phyloP scores from a whole-genome alignment of 108 stramenopile species.

The Asterionellopsis glacialis region DNA sequence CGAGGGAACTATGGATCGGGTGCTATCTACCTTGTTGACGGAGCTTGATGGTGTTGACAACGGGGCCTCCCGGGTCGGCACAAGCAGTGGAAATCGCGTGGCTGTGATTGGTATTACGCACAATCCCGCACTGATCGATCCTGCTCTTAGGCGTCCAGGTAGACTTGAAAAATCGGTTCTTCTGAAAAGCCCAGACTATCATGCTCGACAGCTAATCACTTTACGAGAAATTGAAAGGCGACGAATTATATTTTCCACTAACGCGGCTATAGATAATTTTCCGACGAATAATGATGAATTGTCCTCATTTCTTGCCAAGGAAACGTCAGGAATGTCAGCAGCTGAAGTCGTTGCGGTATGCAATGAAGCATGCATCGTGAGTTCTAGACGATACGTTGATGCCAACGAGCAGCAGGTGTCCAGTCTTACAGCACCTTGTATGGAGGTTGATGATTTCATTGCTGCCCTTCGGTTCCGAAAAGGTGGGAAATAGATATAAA shows the following conservation, averaged over 20 bases:
- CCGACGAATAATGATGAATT: conserved; percentile 31
- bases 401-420: no score
- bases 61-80: not conserved
- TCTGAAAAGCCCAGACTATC: conserved; percentile 44
- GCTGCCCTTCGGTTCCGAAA: no score
- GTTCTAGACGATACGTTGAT: no score
- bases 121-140: conserved; percentile 64
- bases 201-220: conserved; percentile 46
- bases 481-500: no score
- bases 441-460: no score
- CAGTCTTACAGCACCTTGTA: conserved; percentile 6
- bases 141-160: conserved; percentile 72
- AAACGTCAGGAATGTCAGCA: conserved; percentile 57
- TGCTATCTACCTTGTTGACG: conserved; percentile 74
- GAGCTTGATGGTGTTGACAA: conserved; percentile 79
- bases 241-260: conserved; percentile 23
- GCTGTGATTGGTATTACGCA: conserved; percentile 81
- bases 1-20: conserved; percentile 85
- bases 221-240: conserved; percentile 25
- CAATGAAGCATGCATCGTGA: conserved; percentile 48
- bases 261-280: conserved; percentile 12
- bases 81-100: conserved; percentile 21
- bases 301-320: conserved; percentile 29
- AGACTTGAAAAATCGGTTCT: conserved; percentile 54
- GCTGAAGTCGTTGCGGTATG: conserved; percentile 60